A percentile compares a stretch with the other conserved stretches of the same genome.
Conservation (phyloP, 176 grass and related monocot species). For the Typha latifolia region DNA sequence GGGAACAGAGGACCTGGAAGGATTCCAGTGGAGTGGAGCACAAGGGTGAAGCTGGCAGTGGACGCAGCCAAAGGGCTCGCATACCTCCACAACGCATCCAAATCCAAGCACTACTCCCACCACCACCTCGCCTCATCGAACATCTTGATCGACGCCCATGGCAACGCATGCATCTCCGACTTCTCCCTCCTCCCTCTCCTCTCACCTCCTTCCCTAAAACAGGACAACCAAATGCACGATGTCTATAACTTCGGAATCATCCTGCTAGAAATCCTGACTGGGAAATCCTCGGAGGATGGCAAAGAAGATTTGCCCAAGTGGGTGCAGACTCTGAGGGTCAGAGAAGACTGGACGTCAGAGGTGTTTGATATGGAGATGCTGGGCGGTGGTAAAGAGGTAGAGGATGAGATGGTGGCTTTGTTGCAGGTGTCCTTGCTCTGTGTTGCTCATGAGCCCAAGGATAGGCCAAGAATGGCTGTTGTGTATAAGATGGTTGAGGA, state of each 20-base stretch:
- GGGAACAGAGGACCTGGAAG: constrained; percentile 74
- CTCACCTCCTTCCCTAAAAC: not conserved
- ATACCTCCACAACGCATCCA: constrained; percentile 54
- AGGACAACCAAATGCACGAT: constrained; percentile 37
- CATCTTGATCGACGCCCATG: constrained; percentile 51
- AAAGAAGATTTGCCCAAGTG: constrained; percentile 38
- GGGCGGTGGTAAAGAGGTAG: constrained; percentile 31
- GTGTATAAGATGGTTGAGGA: constrained; percentile 93
- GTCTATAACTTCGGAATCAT: constrained; percentile 63
- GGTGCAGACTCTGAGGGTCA: constrained; percentile 41
- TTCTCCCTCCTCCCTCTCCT: constrained; percentile 69
- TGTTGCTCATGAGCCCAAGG: constrained; percentile 30
- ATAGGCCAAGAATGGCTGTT: constrained; percentile 66
- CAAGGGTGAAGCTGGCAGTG: constrained; percentile 65
- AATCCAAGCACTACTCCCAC: constrained; percentile 38
- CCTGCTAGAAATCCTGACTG: constrained; percentile 71
- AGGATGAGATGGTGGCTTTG: constrained; percentile 85
- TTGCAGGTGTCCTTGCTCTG: constrained; percentile 89
- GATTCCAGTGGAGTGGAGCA: constrained; percentile 55
- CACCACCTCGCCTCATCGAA: constrained; percentile 78
- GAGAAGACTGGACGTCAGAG: constrained; percentile 62
- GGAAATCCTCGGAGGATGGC: constrained; percentile 32
- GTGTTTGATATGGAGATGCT: constrained; percentile 81
- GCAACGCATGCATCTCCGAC: constrained; percentile 53
- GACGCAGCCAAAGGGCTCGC: constrained; percentile 69